These are phyloP conservation scores for Petunia axillaris DNA, from an alignment of 257 asterid species.

Conservation along the genomic window DNA sequence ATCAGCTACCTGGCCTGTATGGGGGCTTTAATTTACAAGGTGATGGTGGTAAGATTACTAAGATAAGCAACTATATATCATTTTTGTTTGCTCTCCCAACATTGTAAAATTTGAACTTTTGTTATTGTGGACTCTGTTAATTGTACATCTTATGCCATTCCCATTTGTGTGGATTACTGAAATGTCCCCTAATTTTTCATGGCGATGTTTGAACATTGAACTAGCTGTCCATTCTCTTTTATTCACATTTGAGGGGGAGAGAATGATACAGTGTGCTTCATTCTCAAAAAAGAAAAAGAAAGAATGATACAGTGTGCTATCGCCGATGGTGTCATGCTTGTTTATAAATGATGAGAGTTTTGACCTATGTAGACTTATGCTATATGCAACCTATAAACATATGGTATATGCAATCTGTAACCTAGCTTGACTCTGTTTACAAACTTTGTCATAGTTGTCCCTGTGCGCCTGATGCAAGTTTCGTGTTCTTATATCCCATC, in stretches of 20 bases:
- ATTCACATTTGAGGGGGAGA: not conserved
- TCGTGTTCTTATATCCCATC: not conserved
- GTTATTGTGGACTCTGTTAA: not conserved
- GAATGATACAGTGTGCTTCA: not conserved
- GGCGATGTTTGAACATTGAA: too few species aligned
- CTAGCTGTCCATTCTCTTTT: not conserved
- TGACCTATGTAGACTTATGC: too few species aligned
- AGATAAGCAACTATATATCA: not conserved
- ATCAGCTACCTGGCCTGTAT: constrained; percentile 62
- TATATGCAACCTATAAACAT: not conserved
- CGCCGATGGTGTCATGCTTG: not conserved
- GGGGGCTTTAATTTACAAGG: constrained; percentile 41
- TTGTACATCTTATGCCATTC: not conserved
- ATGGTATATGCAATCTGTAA: not conserved
- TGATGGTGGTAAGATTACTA: constrained; percentile 44
- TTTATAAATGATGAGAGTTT: not conserved
- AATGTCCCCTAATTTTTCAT: too few species aligned
- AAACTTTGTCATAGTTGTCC: not conserved
- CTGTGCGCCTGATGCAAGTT: not conserved
- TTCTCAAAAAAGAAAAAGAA: not conserved
- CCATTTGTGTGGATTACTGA: not conserved
- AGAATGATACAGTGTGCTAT: not conserved
- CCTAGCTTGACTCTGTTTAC: not conserved
- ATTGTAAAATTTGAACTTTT: not conserved
- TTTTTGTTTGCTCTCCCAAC: constrained; percentile 12